These are phyloP conservation scores for Chloroidium sp. DNA, from an alignment of 163 green algal genomes.

Conservation along the genomic window DNA sequence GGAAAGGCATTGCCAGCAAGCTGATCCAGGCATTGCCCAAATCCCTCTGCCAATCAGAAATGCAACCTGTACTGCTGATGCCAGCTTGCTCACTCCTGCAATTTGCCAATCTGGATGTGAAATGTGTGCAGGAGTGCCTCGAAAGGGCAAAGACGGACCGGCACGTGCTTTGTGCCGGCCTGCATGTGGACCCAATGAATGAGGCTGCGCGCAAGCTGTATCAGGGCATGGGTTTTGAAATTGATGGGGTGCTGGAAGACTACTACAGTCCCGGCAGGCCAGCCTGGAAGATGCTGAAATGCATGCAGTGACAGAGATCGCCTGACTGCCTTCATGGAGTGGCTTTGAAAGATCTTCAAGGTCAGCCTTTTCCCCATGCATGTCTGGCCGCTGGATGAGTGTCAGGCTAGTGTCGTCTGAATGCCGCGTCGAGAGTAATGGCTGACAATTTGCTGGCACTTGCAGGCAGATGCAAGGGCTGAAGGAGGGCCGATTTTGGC, in stretches of 20 bases:
- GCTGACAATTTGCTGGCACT: too few species aligned
- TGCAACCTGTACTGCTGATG: too few species aligned
- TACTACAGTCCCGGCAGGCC: slow-evolving; percentile 7
- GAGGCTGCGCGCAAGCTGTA: slow-evolving; percentile 1
- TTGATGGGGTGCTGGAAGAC: slow-evolving; percentile 4
- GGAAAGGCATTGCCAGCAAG: not conserved
- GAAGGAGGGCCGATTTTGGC: too few species aligned
- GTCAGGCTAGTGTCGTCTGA: too few species aligned
- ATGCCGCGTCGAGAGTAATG: too few species aligned
- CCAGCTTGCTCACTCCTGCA: not conserved
- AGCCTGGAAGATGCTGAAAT: not conserved
- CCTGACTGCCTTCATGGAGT: too few species aligned
- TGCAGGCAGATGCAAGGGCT: too few species aligned
- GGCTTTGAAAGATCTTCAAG: too few species aligned
- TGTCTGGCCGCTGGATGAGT: too few species aligned
- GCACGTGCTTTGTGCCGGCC: not conserved
- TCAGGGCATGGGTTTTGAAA: not conserved
- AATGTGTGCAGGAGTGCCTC: not conserved
- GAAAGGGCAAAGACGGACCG: not conserved
- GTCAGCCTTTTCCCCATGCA: too few species aligned
- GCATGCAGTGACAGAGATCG: too few species aligned
- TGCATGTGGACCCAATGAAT: slow-evolving; percentile 8
- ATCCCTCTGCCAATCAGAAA: not conserved
- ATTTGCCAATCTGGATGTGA: not conserved
- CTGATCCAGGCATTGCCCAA: not conserved